phyloP scores from a whole-genome alignment of 1,284 basidiomycete genomes.

The Fomitopsis schrenkii region DNA sequence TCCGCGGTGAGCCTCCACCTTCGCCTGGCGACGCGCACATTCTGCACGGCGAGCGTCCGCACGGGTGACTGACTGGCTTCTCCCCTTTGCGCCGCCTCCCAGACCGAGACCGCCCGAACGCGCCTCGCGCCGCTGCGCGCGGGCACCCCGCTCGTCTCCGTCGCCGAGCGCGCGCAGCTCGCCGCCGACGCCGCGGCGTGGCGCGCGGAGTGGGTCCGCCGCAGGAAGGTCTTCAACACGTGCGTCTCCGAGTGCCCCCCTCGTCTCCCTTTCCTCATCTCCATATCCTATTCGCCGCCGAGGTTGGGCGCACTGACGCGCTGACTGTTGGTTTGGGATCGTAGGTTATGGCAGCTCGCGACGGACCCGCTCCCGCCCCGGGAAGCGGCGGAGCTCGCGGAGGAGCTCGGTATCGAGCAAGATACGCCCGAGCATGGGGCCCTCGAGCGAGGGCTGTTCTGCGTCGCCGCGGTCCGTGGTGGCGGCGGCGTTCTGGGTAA shows the following conservation, averaged over 20 bases:
- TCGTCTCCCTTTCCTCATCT: not conserved
- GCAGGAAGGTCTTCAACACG: slow-evolving; percentile 67
- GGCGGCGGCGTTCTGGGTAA: slow-evolving; percentile 13
- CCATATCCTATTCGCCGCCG: too few species aligned
- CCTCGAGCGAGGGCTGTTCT: slow-evolving; percentile 52
- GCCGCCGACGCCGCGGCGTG: slow-evolving; percentile 68
- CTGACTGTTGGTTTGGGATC: not conserved
- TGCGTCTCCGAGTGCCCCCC: slow-evolving; percentile 32
- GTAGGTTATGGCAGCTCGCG: slow-evolving; percentile 69
- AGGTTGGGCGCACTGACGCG: too few species aligned
- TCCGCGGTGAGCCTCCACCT: slow-evolving; percentile 34
- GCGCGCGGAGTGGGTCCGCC: slow-evolving; percentile 66
- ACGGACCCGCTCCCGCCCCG: slow-evolving; percentile 63
- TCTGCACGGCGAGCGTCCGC: not conserved
- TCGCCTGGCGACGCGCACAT: not conserved
- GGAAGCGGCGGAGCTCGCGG: slow-evolving; percentile 55
- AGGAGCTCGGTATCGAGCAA: slow-evolving; percentile 72
- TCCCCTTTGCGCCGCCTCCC: too few species aligned
- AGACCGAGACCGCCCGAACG: slow-evolving; percentile 47
- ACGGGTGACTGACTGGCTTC: too few species aligned
- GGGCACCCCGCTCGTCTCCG: slow-evolving; percentile 62
- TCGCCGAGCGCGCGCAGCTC: slow-evolving; percentile 56
- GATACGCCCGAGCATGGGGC: slow-evolving; percentile 62
- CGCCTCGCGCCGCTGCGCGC: slow-evolving; percentile 63
- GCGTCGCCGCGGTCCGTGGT: slow-evolving; percentile 17